These are phyloP conservation scores for Candida loeiensis DNA, from an alignment of 805 yeast species.

Conservation along the genomic window DNA sequence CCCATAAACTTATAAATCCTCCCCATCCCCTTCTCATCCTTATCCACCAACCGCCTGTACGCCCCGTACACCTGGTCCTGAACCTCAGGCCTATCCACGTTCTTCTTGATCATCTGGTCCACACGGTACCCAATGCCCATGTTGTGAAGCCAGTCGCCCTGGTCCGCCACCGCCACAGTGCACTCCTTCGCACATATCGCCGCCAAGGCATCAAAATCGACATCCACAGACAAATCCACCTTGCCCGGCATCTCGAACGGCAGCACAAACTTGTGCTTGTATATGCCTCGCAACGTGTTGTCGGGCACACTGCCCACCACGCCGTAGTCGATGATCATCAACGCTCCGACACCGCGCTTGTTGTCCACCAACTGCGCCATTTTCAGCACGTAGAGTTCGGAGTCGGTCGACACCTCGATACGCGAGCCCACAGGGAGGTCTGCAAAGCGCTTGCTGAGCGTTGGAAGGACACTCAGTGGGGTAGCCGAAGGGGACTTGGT, in stretches of 20 bases:
- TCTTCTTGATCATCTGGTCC: constrained; percentile 49
- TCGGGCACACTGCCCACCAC: constrained; percentile 58
- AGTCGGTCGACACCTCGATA: constrained; percentile 73
- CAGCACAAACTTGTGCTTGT: constrained; percentile 65
- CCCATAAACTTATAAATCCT: constrained; percentile 69
- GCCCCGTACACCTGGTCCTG: constrained; percentile 53
- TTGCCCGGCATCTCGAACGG: constrained; percentile 76
- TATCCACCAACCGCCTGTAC: constrained; percentile 61
- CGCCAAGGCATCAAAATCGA: constrained; percentile 65
- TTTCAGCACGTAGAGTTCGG: constrained; percentile 54
- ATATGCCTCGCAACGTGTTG: constrained; percentile 71
- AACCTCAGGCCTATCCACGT: constrained; percentile 38
- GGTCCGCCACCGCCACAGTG: constrained; percentile 55
- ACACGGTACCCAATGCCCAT: constrained; percentile 74
- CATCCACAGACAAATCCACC: constrained; percentile 80
- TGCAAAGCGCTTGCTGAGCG: constrained; percentile 46
- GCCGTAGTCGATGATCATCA: constrained; percentile 77
- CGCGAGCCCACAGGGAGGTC: constrained; percentile 53
- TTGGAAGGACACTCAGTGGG: constrained; percentile 57
- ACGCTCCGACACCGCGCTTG: constrained; percentile 52
- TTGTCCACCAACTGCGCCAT: constrained; percentile 47
- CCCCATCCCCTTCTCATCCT: constrained; percentile 68
- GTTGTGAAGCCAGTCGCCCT: constrained; percentile 74
- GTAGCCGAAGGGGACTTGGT: constrained; percentile 58
- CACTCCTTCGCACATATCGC: constrained; percentile 19